phyloP scores from a whole-genome alignment of 2,329 filamentous ascomycete genomes.

The Stylonectria norvegica region DNA sequence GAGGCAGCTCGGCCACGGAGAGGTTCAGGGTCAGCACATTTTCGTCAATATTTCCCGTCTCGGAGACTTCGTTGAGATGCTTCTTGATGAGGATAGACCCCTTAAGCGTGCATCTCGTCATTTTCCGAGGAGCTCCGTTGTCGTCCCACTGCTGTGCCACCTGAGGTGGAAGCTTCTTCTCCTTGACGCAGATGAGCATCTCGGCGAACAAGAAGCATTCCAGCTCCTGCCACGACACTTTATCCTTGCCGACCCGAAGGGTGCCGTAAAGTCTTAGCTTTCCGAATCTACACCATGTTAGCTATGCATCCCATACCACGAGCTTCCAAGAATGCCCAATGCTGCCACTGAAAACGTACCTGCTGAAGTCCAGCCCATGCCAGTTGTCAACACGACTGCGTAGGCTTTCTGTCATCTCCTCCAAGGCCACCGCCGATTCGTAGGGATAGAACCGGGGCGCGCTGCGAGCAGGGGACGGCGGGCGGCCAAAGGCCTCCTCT shows the following conservation, averaged over 20 bases:
- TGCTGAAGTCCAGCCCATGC: constrained; percentile 90
- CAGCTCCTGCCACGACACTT: constrained; percentile 93
- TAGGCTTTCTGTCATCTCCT: constrained; percentile 82
- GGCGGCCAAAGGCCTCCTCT: constrained; percentile 53
- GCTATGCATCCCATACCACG: neutral
- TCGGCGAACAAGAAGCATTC: constrained; percentile 97
- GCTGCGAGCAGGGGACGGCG: constrained; percentile 57
- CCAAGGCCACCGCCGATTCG: constrained; percentile 71
- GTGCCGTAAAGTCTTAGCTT: constrained; percentile 87
- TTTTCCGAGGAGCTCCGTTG: constrained; percentile 55
- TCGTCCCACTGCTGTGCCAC: constrained; percentile 64
- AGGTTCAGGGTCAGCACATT: constrained; percentile 84
- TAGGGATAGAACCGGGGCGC: constrained; percentile 63
- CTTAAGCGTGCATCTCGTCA: constrained; percentile 82
- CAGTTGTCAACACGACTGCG: constrained; percentile 92
- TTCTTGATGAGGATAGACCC: constrained; percentile 98
- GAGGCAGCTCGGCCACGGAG: constrained; percentile 86
- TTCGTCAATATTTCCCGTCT: constrained; percentile 69
- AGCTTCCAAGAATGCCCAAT: neutral
- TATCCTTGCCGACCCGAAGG: constrained; percentile 92
- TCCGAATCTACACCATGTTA: constrained; percentile 64
- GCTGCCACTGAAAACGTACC: constrained; percentile 56
- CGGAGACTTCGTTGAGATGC: constrained; percentile 83
- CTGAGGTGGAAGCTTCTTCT: constrained; percentile 68
- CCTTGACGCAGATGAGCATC: constrained; percentile 99